Evolutionary conservation across 2,329 filamentous ascomycete genomes (phyloP).

Genomic region (Diaporthe capsici): DNA sequence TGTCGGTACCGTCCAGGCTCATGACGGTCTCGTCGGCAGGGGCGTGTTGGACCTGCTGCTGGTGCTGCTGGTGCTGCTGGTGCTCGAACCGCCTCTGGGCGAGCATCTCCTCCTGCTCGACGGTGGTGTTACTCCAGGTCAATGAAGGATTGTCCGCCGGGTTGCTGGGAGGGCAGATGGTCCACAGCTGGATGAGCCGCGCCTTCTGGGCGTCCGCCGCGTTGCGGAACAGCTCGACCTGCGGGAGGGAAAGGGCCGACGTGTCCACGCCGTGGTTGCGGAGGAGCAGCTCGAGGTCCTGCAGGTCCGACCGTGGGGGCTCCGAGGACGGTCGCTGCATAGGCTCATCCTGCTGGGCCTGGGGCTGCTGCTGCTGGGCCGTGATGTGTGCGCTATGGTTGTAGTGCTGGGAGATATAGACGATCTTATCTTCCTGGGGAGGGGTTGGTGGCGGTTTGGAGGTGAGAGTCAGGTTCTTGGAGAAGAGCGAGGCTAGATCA

Average conservation of each 20-base stretch:
- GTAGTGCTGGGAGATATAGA: slow-evolving; percentile 88
- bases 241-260: slow-evolving; percentile 76
- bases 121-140: slow-evolving; percentile 66
- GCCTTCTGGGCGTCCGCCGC: slow-evolving; percentile 80
- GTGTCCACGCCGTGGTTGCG: slow-evolving; percentile 79
- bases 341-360: slow-evolving; percentile 50
- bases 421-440: slow-evolving; percentile 59
- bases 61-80: slow-evolving; percentile 59
- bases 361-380: slow-evolving; percentile 49
- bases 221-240: slow-evolving; percentile 83
- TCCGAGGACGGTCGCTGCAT: slow-evolving; percentile 63
- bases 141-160: slow-evolving; percentile 66
- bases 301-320: slow-evolving; percentile 62
- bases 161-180: slow-evolving; percentile 79
- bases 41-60: slow-evolving; percentile 45
- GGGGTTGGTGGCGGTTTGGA: slow-evolving; percentile 55
- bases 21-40: slow-evolving; percentile 53
- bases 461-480: slow-evolving; percentile 79
- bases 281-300: slow-evolving; percentile 71
- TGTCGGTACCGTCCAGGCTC: slow-evolving; percentile 67
- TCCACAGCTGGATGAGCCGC: slow-evolving; percentile 87
- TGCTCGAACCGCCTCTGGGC: slow-evolving; percentile 74
- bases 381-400: slow-evolving; percentile 81
- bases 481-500: slow-evolving; percentile 85
- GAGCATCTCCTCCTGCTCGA: slow-evolving; percentile 72